Base-by-base conservation (phyloP, 176 grass and related monocot species). In the Melocanna baccifera region DNA sequence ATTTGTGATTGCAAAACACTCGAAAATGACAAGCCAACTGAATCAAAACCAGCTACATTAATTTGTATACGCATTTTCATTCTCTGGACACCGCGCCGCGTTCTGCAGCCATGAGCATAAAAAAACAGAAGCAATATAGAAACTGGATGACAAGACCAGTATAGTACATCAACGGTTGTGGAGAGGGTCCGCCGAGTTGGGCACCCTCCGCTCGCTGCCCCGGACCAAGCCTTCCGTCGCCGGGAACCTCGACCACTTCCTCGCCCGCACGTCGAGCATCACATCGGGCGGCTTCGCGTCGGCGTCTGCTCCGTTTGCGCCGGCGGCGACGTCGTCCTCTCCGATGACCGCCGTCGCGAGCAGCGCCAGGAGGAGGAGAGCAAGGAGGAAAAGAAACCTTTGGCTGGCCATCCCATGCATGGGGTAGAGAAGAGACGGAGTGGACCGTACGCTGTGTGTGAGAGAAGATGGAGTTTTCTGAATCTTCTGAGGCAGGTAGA, bases 101-200 rank as follows among this genome's bases (percentile, higher is more conserved):
- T 67, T 89, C 11, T 57, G 87, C 76, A 74, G 67, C 81, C 74
- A 46, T 4, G 48, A 53, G 29, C 68, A 73, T 13, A 1, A 22
- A 74, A 0, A 53, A 39, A 9, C 0, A 30, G 63, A 43, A 48
- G 9, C 76, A 37, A 75, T 7, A 45, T 37, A 48, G 58, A 41
- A 41, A 28, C 42, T 29, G 20, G 8, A 25, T 34, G 67, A 7
- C 69, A 37, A 56, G 2, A 9, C 2, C 43, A 12, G 3, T 14
- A 20, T 10, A 3, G 4, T 0, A 18, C 59, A 46, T 90, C 92
- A 92, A 32, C 94, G 94, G 58, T 97, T 94, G 88, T 97, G 94
- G 30, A 94, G 92, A 42, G 94, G 94, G 73, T 94, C 94, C 4
- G 94, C 94, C 67, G 88, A 83, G 81, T 94, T 94, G 67, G 94